Evolutionary conservation across 352 stramenopile genomes (phyloP), one percentile per base, ranked within the genome.

Genomic region (Peronospora farinosa): DNA sequence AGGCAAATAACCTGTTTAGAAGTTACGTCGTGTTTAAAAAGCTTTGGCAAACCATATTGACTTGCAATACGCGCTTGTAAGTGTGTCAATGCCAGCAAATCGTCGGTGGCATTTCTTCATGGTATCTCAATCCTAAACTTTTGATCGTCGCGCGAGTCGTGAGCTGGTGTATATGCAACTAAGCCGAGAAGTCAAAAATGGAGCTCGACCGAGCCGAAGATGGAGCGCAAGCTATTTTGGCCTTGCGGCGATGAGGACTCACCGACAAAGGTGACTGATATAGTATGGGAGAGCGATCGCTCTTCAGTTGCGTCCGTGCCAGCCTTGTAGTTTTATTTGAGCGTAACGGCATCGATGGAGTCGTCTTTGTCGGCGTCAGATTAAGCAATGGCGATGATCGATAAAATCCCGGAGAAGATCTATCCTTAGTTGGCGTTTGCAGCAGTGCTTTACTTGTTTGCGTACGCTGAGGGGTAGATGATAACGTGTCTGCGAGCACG

Each of bases 161-260:
- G 4, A 35, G 11, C 11, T 35, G 7, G 9, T 36, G 11, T 9
- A 35, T 3, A 49, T n/a, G 40, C 37, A 48, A 19, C 30, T 69
- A 67, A 5, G 63, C 51, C 13, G 44, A 55, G 33, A 67, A 70
- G 21, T 70, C 61, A 28, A 70, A 70, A 4, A 70, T 40, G 2
- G 57, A 49, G 30, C 51, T 60, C 38, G 44, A 23, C 16, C 39
- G 9, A 23, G 41, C 41, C 12, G 50, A 48, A 28, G 41, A 25
- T n/a, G 44, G 40, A 25, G 28, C 38, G 7, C 42, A 57, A 42
- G 33, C 15, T 35, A 10, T 27, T 57, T 64, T 70, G 9, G 13
- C 10, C 39, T 63, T 70, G 23, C 61, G 57, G 51, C 39, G 47
- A 42, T 47, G 41, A 15, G 49, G 57, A 16, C 40, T 60, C 9